Conservation (phyloP, 768 basidiomycete genomes). For the Lentinus brumalis region DNA sequence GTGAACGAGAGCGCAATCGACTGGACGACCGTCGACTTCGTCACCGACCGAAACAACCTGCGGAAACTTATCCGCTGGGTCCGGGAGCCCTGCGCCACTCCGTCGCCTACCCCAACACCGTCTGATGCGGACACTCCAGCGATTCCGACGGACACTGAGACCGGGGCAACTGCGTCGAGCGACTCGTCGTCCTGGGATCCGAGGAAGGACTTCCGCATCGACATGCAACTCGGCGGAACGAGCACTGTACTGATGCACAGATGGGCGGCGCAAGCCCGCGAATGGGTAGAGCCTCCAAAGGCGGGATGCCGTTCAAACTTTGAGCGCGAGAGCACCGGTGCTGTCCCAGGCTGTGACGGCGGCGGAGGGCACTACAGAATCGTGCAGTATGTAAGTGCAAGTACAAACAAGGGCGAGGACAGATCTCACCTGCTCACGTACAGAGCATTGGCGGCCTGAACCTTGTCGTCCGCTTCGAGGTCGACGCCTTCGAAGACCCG, state of each 20-base stretch:
- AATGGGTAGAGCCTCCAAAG: conserved; percentile 16
- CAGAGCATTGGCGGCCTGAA: conserved; percentile 27
- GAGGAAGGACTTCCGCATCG: conserved; percentile 60
- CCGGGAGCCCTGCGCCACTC: conserved; percentile 23
- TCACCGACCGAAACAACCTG: conserved; percentile 69
- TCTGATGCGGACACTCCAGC: background rate
- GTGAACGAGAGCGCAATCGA: conserved; percentile 30
- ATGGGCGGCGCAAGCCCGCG: conserved; percentile 45
- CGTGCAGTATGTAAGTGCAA: conserved; percentile 27
- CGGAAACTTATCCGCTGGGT: conserved; percentile 65
- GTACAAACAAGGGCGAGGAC: background rate
- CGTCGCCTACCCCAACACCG: background rate
- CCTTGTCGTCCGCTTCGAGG: conserved; percentile 31
- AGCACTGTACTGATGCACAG: conserved; percentile 64
- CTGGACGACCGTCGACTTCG: conserved; percentile 42
- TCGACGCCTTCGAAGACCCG: conserved; percentile 24
- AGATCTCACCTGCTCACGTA: background rate
- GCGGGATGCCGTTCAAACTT: conserved; percentile 43
- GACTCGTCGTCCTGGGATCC: background rate
- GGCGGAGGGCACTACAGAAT: conserved; percentile 23
- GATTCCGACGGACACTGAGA: background rate
- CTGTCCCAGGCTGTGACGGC: conserved; percentile 20
- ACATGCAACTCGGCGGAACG: conserved; percentile 59
- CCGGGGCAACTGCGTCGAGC: background rate
- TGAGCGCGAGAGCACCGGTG: conserved; percentile 33